These are phyloP conservation scores for Flammula alnicola DNA, from an alignment of 1,284 basidiomycete genomes.

Conservation along the genomic window DNA sequence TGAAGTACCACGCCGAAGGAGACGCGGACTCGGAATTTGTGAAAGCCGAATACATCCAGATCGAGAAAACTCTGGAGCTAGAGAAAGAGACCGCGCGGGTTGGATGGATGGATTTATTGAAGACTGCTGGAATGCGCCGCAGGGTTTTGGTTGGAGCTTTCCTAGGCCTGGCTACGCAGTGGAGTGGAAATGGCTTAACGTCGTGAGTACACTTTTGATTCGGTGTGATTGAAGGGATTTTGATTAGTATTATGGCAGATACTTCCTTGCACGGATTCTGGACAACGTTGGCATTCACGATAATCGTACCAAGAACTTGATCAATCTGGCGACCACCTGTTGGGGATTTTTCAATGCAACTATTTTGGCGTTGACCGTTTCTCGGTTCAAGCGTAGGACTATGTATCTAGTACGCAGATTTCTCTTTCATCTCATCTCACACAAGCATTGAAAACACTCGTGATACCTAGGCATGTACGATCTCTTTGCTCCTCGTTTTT, in stretches of 20 bases:
- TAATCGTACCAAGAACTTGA: constrained; percentile 54
- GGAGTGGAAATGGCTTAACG: constrained; percentile 59
- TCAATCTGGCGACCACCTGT: constrained; percentile 58
- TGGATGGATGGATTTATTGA: constrained; percentile 48
- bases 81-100: constrained; percentile 47
- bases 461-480: constrained; percentile 53
- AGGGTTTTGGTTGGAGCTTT: constrained; percentile 48
- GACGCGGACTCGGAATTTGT: constrained; percentile 51
- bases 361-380: constrained; percentile 50
- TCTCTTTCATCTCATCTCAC: not conserved
- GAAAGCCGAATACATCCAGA: constrained; percentile 57
- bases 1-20: constrained; percentile 56
- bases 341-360: constrained; percentile 61
- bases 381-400: constrained; percentile 51
- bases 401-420: constrained; percentile 48
- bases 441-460: no score
- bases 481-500: constrained; percentile 53
- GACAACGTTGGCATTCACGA: constrained; percentile 51
- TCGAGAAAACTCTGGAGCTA: constrained; percentile 54
- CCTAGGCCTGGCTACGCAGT: constrained; percentile 54
- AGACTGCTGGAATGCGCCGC: constrained; percentile 53
- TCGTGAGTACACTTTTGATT: constrained; percentile 40
- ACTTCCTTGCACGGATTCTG: constrained; percentile 50
- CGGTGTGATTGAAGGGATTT: not conserved
- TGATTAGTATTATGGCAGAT: constrained; percentile 36